Evolutionary conservation across 106 monocot genomes (phyloP), one percentile per base, ranked within the genome.

Genomic region (Cymbidium sinense): DNA sequence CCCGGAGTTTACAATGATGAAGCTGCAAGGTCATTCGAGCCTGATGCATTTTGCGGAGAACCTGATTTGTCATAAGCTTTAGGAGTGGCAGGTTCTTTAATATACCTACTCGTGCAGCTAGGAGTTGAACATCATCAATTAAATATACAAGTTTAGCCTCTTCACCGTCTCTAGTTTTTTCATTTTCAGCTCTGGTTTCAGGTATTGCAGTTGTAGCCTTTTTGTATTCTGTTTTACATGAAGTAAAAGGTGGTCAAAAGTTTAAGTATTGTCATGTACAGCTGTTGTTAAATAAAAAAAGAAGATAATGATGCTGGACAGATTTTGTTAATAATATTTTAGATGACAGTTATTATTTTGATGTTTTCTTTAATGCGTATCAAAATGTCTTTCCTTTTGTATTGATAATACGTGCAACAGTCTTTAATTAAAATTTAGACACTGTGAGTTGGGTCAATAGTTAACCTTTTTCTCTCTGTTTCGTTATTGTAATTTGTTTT

Each of bases 11-110:
- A 96, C 69, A 89, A 74, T 62, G 96, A 96, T 81, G 82, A 50
- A 19, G 83, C 96, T 77, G 96, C 96, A 39, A 96, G 86, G 79
- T 91, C 89, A 54, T 96, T 93, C 74, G 96, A 96, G 67, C 93
- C 91, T 50, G 93, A 93, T 81, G 96, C 96, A 47, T 96, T 96
- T 77, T 91, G 88, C 77, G 89, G 86, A 20, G 91, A 90, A 62
- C 83, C 85, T 77, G 84, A 87, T 91, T 69, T 80, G 61, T 82
- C 84, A 3, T 83, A 77, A 82, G 43, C 39, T 36, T 9, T 12
- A 64, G 7, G 27, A 64, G 21, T n/a, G 54, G 54, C 17, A 5
- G 21, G 54, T 5, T 18, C 2, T 18, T 19, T 5, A 54, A n/a
- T 54, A 18, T 54, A 18, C 6, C 41, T 41, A 41, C 41, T 41